Percentiles rank a stretch among this genome's conserved stretches.
Conservation (phyloP, 352 stramenopile species). For the Phytopythium kandeliae region DNA sequence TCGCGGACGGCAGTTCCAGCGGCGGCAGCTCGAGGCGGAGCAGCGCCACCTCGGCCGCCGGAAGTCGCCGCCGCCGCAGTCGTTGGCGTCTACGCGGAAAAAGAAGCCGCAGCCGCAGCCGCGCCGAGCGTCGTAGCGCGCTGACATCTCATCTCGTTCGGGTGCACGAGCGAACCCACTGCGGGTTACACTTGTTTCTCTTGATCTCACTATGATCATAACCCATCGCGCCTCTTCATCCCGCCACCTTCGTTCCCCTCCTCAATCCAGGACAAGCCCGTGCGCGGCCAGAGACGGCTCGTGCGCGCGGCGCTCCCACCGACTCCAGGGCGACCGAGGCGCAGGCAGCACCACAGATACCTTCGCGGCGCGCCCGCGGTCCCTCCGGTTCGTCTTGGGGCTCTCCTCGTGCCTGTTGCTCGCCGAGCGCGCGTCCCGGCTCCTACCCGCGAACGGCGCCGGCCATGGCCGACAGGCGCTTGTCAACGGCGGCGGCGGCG, state of each 20-base stretch:
- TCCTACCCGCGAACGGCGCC: too few relatives aligned
- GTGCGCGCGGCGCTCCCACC: too few relatives aligned
- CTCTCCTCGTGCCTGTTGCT: too few relatives aligned
- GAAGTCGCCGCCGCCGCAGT: conserved; percentile 6
- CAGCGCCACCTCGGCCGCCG: conserved; percentile 43
- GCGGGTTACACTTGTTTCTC: neutral
- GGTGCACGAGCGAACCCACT: conserved; percentile 3
- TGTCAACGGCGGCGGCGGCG: conserved; percentile 11
- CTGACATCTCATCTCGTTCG: too few relatives aligned
- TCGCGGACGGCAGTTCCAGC: conserved; percentile 46
- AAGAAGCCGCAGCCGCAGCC: neutral
- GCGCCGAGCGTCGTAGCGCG: neutral
- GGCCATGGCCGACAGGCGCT: conserved; percentile 10
- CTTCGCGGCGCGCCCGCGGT: too few relatives aligned
- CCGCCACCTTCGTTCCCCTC: too few relatives aligned
- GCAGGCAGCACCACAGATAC: too few relatives aligned
- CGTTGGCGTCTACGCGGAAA: neutral
- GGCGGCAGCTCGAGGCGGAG: conserved; percentile 44
- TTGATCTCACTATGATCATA: neutral
- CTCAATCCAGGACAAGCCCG: too few relatives aligned
- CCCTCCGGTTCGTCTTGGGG: too few relatives aligned
- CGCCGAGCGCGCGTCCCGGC: too few relatives aligned
- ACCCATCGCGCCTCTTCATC: neutral
- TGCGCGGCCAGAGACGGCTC: too few relatives aligned
- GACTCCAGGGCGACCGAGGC: too few relatives aligned